Conservation (phyloP, 192 early-diverging fungal species). For the Coemansia sp. region DNA sequence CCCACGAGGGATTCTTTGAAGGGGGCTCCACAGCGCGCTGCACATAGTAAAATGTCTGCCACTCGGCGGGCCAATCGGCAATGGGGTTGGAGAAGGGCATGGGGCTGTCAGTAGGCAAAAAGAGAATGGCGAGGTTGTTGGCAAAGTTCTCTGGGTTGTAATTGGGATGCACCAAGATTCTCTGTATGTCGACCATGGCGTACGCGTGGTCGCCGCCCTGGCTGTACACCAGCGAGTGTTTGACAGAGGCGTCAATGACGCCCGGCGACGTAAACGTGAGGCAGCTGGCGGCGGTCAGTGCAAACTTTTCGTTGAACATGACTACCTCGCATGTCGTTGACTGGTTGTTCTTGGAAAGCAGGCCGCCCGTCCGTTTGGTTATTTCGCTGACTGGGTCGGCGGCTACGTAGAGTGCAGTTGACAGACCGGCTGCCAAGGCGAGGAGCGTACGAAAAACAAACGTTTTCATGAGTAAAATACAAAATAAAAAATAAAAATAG, state of each 20-base stretch:
- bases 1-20: not conserved
- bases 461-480: not conserved
- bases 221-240: not conserved
- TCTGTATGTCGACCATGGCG: not conserved
- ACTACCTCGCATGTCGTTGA: slow-evolving; percentile 16
- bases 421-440: slow-evolving; percentile 28
- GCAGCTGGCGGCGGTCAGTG: slow-evolving; percentile 28
- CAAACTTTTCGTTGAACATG: slow-evolving; percentile 7
- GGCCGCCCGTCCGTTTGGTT: not conserved
- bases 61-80: slow-evolving; percentile 9
- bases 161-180: slow-evolving; percentile 9
- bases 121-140: slow-evolving; percentile 33
- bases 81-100: slow-evolving; percentile 3
- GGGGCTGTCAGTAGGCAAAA: not conserved
- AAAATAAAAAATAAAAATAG: not conserved
- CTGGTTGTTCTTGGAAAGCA: not conserved
- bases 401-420: not conserved
- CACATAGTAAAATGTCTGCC: slow-evolving; percentile 9
- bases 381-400: not conserved
- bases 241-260: not conserved
- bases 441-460: not conserved
- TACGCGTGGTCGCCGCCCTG: not conserved
- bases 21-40: not conserved
- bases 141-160: slow-evolving; percentile 25
- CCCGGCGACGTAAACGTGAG: not conserved